Evolutionary conservation across 83 land plant genomes (phyloP), one percentile per base, ranked within the genome.

Genomic region (Picea mariana): DNA sequence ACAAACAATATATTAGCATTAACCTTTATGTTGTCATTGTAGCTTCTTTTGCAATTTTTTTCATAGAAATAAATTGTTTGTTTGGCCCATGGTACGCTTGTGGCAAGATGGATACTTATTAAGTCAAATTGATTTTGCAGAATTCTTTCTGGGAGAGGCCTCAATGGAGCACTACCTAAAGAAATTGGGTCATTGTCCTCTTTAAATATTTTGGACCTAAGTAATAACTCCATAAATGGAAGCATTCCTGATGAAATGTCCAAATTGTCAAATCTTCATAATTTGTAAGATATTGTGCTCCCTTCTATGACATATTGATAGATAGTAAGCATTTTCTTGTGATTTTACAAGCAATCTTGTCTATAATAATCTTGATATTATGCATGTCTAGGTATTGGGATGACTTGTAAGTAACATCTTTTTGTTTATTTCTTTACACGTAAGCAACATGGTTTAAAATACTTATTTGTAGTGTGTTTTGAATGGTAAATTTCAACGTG

Each of bases 161-260:
- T 72, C 5, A 20, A 72, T 72, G 76, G 76, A 44, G 44, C 55
- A 40, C n/a, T 72, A 72, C 55, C 76, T 0, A 42, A 72, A 72
- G 76, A 72, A 72, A 49, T 72, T 44, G 76, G 76, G 52, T 18
- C 44, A 11, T 20, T 72, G 55, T 72, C 76, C 55, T 44, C 18
- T 72, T 72, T 72, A n/a, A 72, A 72, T 47, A 49, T 72, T 42
- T 42, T 72, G 44, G 76, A 72, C 44, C 23, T 72, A 44, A 72
- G 76, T 49, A 72, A 72, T 44, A 72, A 72, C 44, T 47, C 0
- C 76, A 72, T 72, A 44, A 44, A 20, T 44, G 76, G 76, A 49
- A 72, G 76, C 76, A 72, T 72, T 20, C 76, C 76, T 44, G 76
- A 72, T 72, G 76, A 72, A 23, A 72, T 72, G n/a, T 13, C 76